phyloP scores from a whole-genome alignment of 2,329 filamentous ascomycete species.

The Diaporthe citrichinensis region DNA sequence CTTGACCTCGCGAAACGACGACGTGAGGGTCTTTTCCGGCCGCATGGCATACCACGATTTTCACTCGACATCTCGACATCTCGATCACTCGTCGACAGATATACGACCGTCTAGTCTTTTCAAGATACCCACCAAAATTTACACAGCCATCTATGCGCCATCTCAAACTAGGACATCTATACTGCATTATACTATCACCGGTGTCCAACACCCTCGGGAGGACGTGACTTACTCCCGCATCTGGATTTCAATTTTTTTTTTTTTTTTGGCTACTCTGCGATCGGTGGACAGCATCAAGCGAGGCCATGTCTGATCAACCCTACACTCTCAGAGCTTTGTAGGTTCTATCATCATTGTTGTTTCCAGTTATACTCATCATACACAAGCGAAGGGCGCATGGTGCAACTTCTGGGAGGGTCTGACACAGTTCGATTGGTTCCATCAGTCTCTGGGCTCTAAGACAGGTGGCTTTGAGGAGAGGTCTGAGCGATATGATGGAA shows the following conservation, averaged over 20 bases:
- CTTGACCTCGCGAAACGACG: background rate
- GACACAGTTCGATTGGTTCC: background rate
- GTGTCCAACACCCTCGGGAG: background rate
- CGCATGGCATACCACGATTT: conserved; percentile 15
- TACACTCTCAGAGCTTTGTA: background rate
- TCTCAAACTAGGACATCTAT: background rate
- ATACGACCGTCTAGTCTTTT: conserved; percentile 19
- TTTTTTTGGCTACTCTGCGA: background rate
- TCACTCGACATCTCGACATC: conserved; percentile 1
- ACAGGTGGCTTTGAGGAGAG: background rate
- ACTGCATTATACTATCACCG: background rate
- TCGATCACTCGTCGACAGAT: conserved; percentile 13
- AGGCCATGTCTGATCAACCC: conserved; percentile 1
- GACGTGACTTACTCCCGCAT: background rate
- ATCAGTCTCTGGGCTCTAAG: background rate
- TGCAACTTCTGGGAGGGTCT: conserved; percentile 21
- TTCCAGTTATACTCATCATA: conserved; percentile 20
- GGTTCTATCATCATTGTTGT: background rate
- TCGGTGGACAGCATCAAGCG: conserved; percentile 16
- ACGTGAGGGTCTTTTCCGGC: background rate
- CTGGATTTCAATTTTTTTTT: background rate
- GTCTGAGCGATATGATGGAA: background rate
- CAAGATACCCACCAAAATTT: conserved; percentile 20
- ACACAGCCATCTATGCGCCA: conserved; percentile 1
- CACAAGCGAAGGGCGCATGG: conserved; percentile 39